Conservation (phyloP, 202 grass and related monocot species). For the Hordeum pubiflorum region DNA sequence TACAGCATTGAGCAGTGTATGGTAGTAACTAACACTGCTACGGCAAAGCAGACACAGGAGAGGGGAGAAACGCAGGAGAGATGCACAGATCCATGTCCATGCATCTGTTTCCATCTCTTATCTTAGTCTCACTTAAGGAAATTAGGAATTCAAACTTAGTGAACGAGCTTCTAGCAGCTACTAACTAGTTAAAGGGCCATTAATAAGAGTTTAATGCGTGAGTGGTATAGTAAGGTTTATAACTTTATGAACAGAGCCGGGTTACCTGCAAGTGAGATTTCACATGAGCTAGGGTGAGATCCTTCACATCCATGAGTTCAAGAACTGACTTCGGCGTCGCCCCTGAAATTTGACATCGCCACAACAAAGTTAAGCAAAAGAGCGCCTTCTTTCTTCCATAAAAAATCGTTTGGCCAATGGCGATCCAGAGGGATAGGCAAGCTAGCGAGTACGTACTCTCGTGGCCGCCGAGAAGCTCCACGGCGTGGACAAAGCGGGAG, state of each 20-base stretch:
- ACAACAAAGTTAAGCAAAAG: not conserved
- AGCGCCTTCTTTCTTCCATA: not conserved
- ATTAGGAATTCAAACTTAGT: not conserved
- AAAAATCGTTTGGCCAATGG: not conserved
- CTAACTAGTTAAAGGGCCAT: not conserved
- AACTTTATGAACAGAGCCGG: not conserved
- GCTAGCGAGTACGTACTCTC: conserved; percentile 48
- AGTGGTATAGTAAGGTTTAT: not conserved
- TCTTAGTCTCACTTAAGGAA: no score
- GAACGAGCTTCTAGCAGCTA: not conserved
- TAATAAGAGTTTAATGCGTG: not conserved
- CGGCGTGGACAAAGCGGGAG: conserved; percentile 80
- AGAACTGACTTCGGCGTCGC: conserved; percentile 92
- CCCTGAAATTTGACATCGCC: conserved; percentile 30
- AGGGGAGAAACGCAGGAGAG: not conserved
- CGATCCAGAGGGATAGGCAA: not conserved
- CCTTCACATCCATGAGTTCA: conserved; percentile 97
- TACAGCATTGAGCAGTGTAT: conserved; percentile 35
- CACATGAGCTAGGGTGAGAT: conserved; percentile 95
- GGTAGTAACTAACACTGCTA: conserved; percentile 25
- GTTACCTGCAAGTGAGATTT: conserved; percentile 95
- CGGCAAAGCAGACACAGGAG: conserved; percentile 21
- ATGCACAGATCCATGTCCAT: conserved; percentile 28
- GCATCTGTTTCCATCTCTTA: conserved; percentile 17
- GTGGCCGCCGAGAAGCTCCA: conserved; percentile 88